Evolutionary conservation across 768 basidiomycete species (phyloP), one percentile per base, ranked within the genome.

Genomic region (Naganishia friedmannii): DNA sequence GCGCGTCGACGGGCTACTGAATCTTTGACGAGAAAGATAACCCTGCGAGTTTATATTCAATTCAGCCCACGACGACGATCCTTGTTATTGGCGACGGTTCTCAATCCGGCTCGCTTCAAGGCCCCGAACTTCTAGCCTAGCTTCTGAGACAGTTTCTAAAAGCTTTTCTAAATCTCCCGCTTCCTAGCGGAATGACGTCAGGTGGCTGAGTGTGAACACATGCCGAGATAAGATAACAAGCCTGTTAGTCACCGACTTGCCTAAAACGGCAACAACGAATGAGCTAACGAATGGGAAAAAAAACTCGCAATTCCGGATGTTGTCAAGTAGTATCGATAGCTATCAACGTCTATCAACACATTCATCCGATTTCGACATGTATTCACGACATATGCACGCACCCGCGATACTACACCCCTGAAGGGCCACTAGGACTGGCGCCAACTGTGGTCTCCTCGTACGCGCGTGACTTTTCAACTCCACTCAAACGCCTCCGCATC

Each of bases 401-500:
- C n/a, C n/a, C n/a, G n/a, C n/a, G n/a, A n/a, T n/a, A 21, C n/a
- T 23, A 51, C 23, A 51, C 13, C 13, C n/a, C 48, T 3, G 48
- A 51, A 23, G 48, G 48, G n/a, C 48, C 48, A 51, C 23, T 51
- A 23, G 48, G 48, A 51, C 23, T 51, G 1, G n/a, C 48, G 3
- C 48, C n/a, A 7, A 21, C 48, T 4, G 48, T 51, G 19, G 19
- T 21, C 15, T 51, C 48, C n/a, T 51, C 21, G n/a, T 51, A 51
- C 3, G 6, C 48, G 21, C 48, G 48, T 13, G 48, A 51, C 48
- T 51, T 51, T 51, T 51, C 48, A 1, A 51, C 21, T 4, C 48
- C 48, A 12, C 21, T 51, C 48, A 51, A 13, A 21, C 48, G 48
- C 39, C 57, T 12, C 19, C 57, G 57, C 63, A 76, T 68, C 53